Evolutionary conservation across 768 basidiomycete genomes (phyloP).

Genomic region (Tubosaeta brunneosetosa): DNA sequence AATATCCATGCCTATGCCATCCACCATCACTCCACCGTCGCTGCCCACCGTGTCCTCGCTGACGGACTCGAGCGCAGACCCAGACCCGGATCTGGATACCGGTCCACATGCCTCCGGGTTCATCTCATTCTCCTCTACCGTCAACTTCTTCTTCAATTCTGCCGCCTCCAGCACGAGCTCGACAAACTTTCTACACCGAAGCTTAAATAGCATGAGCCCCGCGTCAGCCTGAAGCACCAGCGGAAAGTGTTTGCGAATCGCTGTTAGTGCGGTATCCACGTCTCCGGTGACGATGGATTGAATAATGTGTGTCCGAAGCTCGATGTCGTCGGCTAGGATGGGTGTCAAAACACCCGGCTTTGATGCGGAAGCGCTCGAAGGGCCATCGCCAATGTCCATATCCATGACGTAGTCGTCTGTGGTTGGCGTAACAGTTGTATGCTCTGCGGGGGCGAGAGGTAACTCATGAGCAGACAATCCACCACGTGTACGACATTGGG

Average conservation of each 20-base stretch:
- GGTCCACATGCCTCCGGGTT: constrained; percentile 25
- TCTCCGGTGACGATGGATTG: constrained; percentile 65
- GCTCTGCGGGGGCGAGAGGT: constrained; percentile 3
- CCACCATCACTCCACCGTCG: constrained; percentile 41
- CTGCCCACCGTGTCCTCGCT: constrained; percentile 33
- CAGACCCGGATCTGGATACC: constrained; percentile 23
- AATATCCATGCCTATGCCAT: constrained; percentile 58
- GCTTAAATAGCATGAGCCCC: constrained; percentile 71
- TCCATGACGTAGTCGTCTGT: constrained; percentile 43
- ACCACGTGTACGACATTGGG: constrained; percentile 35
- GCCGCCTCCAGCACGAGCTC: constrained; percentile 72
- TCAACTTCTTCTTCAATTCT: constrained; percentile 62
- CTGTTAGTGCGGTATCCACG: constrained; percentile 60
- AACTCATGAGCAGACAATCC: constrained; percentile 15
- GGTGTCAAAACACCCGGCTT: constrained; percentile 8
- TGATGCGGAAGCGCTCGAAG: constrained; percentile 7
- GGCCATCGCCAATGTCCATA: constrained; percentile 36
- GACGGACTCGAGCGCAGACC: constrained; percentile 24
- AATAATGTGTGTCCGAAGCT: constrained; percentile 66
- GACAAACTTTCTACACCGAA: constrained; percentile 81
- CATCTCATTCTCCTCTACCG: constrained; percentile 34
- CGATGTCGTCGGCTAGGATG: constrained; percentile 49
- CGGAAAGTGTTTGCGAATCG: constrained; percentile 55
- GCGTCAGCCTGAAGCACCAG: constrained; percentile 61
- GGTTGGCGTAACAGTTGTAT: constrained; percentile 2